Evolutionary conservation across 2,329 filamentous ascomycete species (phyloP), one percentile per base, ranked within the genome.

Genomic region (Fusarium cicatricum): DNA sequence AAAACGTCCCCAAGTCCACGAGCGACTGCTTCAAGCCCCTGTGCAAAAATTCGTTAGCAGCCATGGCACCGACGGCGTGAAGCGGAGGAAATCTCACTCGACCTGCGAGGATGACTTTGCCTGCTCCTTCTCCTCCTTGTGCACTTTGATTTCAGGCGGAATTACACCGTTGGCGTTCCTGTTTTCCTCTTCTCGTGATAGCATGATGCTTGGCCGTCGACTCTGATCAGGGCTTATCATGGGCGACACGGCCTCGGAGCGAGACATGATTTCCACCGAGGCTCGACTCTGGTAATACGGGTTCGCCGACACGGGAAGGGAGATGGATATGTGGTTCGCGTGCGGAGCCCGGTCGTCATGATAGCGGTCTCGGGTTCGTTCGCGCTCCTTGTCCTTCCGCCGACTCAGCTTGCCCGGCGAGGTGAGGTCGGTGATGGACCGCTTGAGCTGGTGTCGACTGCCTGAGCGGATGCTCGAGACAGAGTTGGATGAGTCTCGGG

Each of bases 1-100:
- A 89, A 70, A 87, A 81, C 28, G 81, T 76, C 64, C 81, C 82
- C 11, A 92, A 78, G 42, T 82, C 77, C 19, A 72, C 69, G 1
- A 87, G 74, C 4, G 83, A 80, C 50, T 80, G 80, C 60, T 78
- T 79, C 16, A 88, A 66, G 41, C 79, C 80, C 54, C 84, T 62
- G 10, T 19, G 34, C 37, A 34, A 21, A 9, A 11, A 21, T 38
- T 26, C 14, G 58, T 72, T 60, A 75, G 72, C 40, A 46, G 49
- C 15, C 11, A 21, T 21, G 33, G 4, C 26, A 48, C 5, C n/a
- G 17, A 11, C 4, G 3, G 23, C 1, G n/a, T 36, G 10, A 14
- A 38, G 11, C 21, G 11, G 3, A 5, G 9, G 21, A 4, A 14
- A 37, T 56, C 74, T 60, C 54, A 77, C 74, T 75, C 70, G 47